phyloP scores from a whole-genome alignment of 805 yeast species.

The Phaffomyces opuntiae region DNA sequence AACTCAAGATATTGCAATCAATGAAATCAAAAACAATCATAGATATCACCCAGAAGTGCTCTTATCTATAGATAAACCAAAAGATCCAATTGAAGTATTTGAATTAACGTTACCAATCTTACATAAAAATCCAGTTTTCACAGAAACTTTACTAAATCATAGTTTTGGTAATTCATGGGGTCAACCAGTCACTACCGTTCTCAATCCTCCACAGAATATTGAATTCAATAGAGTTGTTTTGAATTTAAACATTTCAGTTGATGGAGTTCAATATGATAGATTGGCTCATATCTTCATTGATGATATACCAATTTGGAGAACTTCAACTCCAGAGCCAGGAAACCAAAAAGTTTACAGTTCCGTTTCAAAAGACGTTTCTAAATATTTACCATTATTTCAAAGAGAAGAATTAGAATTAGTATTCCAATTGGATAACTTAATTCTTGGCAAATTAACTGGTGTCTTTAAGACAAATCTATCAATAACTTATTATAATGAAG shows the following conservation, averaged over 20 bases:
- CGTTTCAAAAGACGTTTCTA: conserved; percentile 57
- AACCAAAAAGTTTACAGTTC: conserved; percentile 39
- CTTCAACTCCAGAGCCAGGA: conserved; percentile 78
- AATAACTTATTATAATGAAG: conserved; percentile 41
- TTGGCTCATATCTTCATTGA: conserved; percentile 55
- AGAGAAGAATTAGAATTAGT: conserved; percentile 32
- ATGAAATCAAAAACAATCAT: no score
- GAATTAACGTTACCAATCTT: conserved; percentile 19
- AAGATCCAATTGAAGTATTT: conserved; percentile 12
- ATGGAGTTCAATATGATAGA: conserved; percentile 60
- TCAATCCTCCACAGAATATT: conserved; percentile 39
- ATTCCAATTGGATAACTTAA: conserved; percentile 60
- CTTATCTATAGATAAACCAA: not conserved
- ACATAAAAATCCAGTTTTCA: conserved; percentile 27
- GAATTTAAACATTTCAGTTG: conserved; percentile 43
- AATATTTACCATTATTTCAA: conserved; percentile 44
- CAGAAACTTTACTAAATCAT: conserved; percentile 35
- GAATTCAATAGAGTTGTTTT: conserved; percentile 47
- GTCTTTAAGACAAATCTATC: conserved; percentile 45
- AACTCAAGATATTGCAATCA: no score
- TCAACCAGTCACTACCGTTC: conserved; percentile 36
- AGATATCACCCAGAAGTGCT: no score
- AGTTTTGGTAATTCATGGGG: conserved; percentile 60
- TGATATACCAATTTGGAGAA: conserved; percentile 72
- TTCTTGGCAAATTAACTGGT: conserved; percentile 52